Evolutionary conservation across 129 eudicot species (phyloP).

Genomic region (Mikania micrantha): DNA sequence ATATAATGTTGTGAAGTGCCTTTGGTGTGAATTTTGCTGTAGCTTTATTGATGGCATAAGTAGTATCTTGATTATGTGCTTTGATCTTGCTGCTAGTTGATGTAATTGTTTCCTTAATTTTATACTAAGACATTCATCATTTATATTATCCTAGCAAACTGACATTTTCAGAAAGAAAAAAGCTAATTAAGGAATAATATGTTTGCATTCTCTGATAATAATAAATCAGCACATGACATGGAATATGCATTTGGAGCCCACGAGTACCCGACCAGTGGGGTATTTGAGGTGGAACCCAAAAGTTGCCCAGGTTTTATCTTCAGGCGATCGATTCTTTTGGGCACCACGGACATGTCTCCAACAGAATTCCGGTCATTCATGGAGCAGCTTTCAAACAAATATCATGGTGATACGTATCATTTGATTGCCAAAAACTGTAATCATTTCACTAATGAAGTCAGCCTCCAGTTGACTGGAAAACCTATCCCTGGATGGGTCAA

Average conservation of each 20-base stretch:
- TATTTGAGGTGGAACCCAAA: conserved; percentile 88
- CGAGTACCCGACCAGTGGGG: conserved; percentile 85
- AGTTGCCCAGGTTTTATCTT: conserved; percentile 83
- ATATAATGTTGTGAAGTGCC: background rate
- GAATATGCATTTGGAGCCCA: conserved; percentile 96
- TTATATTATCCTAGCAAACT: background rate
- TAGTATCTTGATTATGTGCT: background rate
- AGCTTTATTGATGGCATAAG: background rate
- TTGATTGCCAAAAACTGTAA: conserved; percentile 89
- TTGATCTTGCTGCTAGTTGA: conserved; percentile 11
- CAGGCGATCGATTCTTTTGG: conserved; percentile 67
- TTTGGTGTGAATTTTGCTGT: background rate
- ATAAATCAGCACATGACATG: conserved; percentile 58
- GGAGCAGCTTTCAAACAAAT: conserved; percentile 63
- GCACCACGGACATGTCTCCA: conserved; percentile 72
- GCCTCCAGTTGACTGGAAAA: conserved; percentile 67
- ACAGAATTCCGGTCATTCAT: conserved; percentile 69
- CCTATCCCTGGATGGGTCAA: conserved; percentile 96
- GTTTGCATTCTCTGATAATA: conserved; percentile 16
- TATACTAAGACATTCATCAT: background rate
- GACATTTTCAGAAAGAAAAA: background rate
- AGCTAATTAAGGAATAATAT: background rate
- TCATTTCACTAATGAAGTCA: conserved; percentile 84
- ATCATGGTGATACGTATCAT: conserved; percentile 76
- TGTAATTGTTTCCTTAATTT: too few relatives aligned